Conservation (phyloP, 108 stramenopile genomes). For the Bacterosira constricta region DNA sequence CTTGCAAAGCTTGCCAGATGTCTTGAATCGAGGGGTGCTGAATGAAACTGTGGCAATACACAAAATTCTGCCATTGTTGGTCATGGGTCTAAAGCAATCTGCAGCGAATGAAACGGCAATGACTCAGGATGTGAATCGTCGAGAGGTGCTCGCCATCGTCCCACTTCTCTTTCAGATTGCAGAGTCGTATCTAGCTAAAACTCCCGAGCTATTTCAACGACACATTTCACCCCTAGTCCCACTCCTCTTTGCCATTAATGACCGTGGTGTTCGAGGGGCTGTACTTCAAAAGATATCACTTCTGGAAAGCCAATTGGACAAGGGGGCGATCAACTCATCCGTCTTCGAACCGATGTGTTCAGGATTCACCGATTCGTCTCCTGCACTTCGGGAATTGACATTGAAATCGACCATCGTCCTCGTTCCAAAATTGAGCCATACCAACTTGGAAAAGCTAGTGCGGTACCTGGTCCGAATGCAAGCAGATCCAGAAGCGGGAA, state of each 20-base stretch:
- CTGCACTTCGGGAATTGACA: slow-evolving; percentile 83
- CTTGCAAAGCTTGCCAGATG: slow-evolving; percentile 69
- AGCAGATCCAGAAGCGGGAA: slow-evolving; percentile 70
- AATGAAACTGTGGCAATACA: slow-evolving; percentile 56
- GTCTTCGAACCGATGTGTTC: slow-evolving; percentile 91
- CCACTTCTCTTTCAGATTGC: slow-evolving; percentile 74
- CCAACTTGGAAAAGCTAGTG: slow-evolving; percentile 86
- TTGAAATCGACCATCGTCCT: slow-evolving; percentile 78
- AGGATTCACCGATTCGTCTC: slow-evolving; percentile 84
- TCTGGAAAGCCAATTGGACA: slow-evolving; percentile 64
- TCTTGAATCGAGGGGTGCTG: slow-evolving; percentile 56
- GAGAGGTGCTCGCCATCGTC: slow-evolving; percentile 77
- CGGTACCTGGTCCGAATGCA: slow-evolving; percentile 87
- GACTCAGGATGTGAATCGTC: slow-evolving; percentile 78
- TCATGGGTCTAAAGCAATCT: slow-evolving; percentile 46
- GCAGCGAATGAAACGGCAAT: slow-evolving; percentile 66
- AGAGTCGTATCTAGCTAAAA: slow-evolving; percentile 58
- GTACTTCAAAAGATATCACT: slow-evolving; percentile 69
- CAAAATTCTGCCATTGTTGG: slow-evolving; percentile 79
- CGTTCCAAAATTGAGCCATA: slow-evolving; percentile 66
- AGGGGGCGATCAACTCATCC: slow-evolving; percentile 60
- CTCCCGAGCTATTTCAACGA: slow-evolving; percentile 49
- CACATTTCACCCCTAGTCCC: slow-evolving; percentile 69
- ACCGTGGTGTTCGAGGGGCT: slow-evolving; percentile 84
- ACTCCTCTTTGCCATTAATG: slow-evolving; percentile 77